phyloP scores from a whole-genome alignment of 2,329 filamentous ascomycete genomes.

The Penicillium polonicum region DNA sequence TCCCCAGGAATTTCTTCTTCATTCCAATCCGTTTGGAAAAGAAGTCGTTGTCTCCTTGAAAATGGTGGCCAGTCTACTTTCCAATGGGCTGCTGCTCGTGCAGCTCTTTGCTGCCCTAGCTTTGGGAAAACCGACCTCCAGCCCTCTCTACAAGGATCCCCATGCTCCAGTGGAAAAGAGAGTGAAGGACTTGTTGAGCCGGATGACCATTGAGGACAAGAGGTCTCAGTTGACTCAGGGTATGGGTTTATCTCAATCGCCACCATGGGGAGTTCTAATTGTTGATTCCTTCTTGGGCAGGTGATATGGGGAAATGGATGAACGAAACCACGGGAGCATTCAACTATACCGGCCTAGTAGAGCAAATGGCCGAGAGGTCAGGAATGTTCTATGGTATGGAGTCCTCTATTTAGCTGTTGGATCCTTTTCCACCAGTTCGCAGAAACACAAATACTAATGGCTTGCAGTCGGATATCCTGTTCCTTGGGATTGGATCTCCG shows the following conservation, averaged over 20 bases:
- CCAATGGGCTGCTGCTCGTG: slow-evolving; percentile 28
- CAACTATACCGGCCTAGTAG: slow-evolving; percentile 65
- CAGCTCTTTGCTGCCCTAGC: slow-evolving; percentile 24
- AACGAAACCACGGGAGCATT: slow-evolving; percentile 65
- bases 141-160: slow-evolving; percentile 60
- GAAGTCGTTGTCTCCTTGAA: not conserved
- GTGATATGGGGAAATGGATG: slow-evolving; percentile 72
- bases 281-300: slow-evolving; percentile 24
- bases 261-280: fast-evolving
- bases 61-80: slow-evolving; percentile 21
- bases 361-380: slow-evolving; percentile 65
- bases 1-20: not conserved
- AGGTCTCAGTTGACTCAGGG: slow-evolving; percentile 65
- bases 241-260: slow-evolving; percentile 1
- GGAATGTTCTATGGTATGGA: slow-evolving; percentile 61
- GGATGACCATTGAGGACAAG: slow-evolving; percentile 76
- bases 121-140: slow-evolving; percentile 15
- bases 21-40: not conserved
- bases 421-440: not conserved
- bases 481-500: slow-evolving; percentile 61
- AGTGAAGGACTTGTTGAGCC: slow-evolving; percentile 64
- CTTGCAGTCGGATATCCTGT: slow-evolving; percentile 62
- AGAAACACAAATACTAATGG: slow-evolving; percentile 1
- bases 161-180: slow-evolving; percentile 62
- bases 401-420: no score